Base-by-base conservation (phyloP, 2,329 filamentous ascomycete species). In the Tolypocladium ophioglossoides region DNA sequence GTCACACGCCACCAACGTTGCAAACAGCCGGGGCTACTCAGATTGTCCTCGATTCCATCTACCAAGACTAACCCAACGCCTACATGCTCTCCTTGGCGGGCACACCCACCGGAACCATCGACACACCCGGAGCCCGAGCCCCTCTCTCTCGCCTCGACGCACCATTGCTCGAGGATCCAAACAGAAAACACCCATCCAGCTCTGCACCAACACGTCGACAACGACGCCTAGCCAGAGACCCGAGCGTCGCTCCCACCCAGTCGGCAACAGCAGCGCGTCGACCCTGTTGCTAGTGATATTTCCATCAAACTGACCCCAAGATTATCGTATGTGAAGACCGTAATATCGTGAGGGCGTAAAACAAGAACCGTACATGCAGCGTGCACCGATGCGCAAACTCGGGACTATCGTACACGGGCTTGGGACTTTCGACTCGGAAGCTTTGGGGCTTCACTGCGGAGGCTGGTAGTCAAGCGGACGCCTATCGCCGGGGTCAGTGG, bases 401-500 rank as follows among this genome's bases (percentile, higher is more conserved):
- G 56, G 46, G 41, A 56, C 54, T 62, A 61, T 63, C 55, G 58
- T 62, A 63, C 60, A 61, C 55, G 55, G 40, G 30, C 44, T 20
- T n/a, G 50, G 46, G 58, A 52, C 44, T 39, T 56, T 50, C 35
- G 50, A 50, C 52, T 54, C 51, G 34, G 53, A 54, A 30, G 41
- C 52, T 47, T 41, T 46, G 24, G 35, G 37, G 18, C 41, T 38
- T 63, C 68, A 78, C 70, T 79, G 76, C 53, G 87, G 86, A 57
- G 87, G 82, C 69, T 91, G 86, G 72, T 89, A 94, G 73, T 92
- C 91, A 66, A 94, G 85, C 53, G 88, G 87, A 62, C 89, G 85
- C 75, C 89, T 94, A 40, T 32, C 27, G n/a, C 38, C 22, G 22
- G 30, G 3, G 47, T 56, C 35, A 55, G 54, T 40, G 14, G 52